Evolutionary conservation across 495 filamentous ascomycete genomes (phyloP).

Genomic region (Penicillium nucicola): DNA sequence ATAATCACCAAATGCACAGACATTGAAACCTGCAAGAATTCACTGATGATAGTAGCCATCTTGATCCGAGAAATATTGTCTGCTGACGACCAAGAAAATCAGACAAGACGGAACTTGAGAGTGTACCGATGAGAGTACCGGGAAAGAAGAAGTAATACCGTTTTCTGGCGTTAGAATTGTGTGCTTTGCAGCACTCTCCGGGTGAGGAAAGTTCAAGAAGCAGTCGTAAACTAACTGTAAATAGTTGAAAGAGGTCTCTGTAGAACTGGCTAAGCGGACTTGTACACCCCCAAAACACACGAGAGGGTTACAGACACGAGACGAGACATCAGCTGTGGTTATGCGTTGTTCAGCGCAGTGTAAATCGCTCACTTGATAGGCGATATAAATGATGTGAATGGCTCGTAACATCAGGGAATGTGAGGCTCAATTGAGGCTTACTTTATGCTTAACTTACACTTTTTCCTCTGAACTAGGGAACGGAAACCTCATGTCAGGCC

Average conservation of each 20-base stretch:
- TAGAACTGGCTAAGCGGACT: constrained; percentile 31
- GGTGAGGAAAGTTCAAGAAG: too few relatives aligned
- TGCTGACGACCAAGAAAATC: constrained; percentile 53
- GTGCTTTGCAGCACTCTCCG: constrained; percentile 12
- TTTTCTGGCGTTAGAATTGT: constrained; percentile 31
- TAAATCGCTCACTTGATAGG: too few relatives aligned
- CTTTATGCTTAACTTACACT: too few relatives aligned
- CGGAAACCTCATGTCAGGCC: too few relatives aligned
- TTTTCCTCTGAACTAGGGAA: too few relatives aligned
- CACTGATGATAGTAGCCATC: constrained; percentile 47
- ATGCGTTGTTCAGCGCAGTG: background rate
- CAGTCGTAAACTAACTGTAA: too few relatives aligned
- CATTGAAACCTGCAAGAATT: constrained; percentile 41
- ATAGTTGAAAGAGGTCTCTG: constrained; percentile 25
- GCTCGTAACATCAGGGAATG: too few relatives aligned
- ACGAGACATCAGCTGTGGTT: background rate
- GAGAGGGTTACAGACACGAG: constrained; percentile 21
- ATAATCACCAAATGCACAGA: constrained; percentile 55
- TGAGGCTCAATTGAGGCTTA: too few relatives aligned
- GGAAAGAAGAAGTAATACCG: constrained; percentile 36
- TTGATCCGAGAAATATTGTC: constrained; percentile 50
- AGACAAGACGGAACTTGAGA: constrained; percentile 31
- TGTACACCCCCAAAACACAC: constrained; percentile 30
- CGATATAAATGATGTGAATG: too few relatives aligned
- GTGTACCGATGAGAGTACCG: constrained; percentile 37